Evolutionary conservation across 805 yeast species (phyloP).

Genomic region (Metschnikowia hibisci): DNA sequence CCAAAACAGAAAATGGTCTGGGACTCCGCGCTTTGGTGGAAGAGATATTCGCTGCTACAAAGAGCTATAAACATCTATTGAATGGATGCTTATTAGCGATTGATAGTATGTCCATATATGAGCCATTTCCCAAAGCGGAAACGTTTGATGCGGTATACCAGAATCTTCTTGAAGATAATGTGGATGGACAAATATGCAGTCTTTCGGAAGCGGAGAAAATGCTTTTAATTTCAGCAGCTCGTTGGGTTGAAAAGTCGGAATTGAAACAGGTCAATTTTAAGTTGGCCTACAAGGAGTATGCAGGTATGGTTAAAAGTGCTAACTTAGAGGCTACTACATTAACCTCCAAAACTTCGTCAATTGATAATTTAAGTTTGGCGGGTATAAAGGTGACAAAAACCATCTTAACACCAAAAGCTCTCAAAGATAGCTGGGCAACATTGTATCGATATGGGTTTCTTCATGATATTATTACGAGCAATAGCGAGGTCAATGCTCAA

Average conservation of each 20-base stretch:
- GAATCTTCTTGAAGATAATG: constrained; percentile 6
- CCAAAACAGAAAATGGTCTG: not conserved
- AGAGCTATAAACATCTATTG: constrained; percentile 50
- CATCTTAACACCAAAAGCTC: constrained; percentile 56
- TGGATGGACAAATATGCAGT: constrained; percentile 1
- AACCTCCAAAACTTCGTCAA: constrained; percentile 28
- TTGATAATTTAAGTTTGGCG: constrained; percentile 33
- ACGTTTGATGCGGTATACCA: constrained; percentile 23
- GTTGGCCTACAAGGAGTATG: constrained; percentile 72
- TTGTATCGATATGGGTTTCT: constrained; percentile 55
- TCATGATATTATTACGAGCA: constrained; percentile 42
- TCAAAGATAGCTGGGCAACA: constrained; percentile 73
- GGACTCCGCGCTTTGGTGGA: constrained; percentile 4
- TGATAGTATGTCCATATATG: constrained; percentile 19
- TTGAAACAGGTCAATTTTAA: constrained; percentile 68
- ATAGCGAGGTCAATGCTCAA: constrained; percentile 35
- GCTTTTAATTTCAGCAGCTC: constrained; percentile 68
- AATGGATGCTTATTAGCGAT: constrained; percentile 43
- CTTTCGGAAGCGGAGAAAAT: constrained; percentile 71
- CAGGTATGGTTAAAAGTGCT: constrained; percentile 44
- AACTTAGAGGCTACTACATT: constrained; percentile 33
- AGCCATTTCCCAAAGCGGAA: constrained; percentile 26
- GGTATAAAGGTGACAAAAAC: constrained; percentile 40
- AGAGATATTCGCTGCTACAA: constrained; percentile 53
- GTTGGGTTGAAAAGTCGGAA: constrained; percentile 59